These are phyloP conservation scores for Leucosporidium scottii DNA, from an alignment of 768 basidiomycete species.

Conservation along the genomic window DNA sequence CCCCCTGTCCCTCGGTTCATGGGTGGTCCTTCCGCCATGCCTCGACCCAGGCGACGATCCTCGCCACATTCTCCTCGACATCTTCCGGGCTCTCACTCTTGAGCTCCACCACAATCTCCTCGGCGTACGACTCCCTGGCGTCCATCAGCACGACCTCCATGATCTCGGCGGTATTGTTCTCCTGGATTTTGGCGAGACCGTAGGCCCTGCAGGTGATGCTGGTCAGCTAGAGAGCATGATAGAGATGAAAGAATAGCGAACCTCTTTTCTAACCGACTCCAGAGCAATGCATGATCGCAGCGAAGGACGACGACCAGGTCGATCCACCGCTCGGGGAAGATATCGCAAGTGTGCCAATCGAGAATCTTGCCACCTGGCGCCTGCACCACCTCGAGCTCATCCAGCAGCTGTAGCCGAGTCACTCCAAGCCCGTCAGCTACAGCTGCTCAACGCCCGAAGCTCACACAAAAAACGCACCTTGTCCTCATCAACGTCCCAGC, in stretches of 20 bases:
- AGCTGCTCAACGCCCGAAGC: not conserved
- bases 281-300: constrained; percentile 77
- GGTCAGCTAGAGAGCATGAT: not conserved
- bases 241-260: constrained; percentile 37
- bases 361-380: constrained; percentile 68
- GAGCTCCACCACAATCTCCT: constrained; percentile 80
- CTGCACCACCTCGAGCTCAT: constrained; percentile 68
- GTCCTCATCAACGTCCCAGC: constrained; percentile 90
- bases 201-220: constrained; percentile 47
- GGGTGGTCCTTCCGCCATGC: constrained; percentile 50
- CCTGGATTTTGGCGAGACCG: constrained; percentile 85
- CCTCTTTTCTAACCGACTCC: constrained; percentile 88
- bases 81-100: constrained; percentile 68
- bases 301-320: constrained; percentile 89
- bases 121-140: constrained; percentile 73
- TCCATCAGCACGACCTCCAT: constrained; percentile 88
- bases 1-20: too few relatives aligned
- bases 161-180: constrained; percentile 98
- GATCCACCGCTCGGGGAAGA: constrained; percentile 92
- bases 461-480: constrained; percentile 53
- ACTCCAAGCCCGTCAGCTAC: not conserved
- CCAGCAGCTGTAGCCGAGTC: constrained; percentile 57
- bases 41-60: constrained; percentile 81
- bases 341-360: constrained; percentile 90
- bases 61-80: constrained; percentile 74